phyloP scores from a whole-genome alignment of 2,329 filamentous ascomycete genomes.

The Hypoxylon sp. region DNA sequence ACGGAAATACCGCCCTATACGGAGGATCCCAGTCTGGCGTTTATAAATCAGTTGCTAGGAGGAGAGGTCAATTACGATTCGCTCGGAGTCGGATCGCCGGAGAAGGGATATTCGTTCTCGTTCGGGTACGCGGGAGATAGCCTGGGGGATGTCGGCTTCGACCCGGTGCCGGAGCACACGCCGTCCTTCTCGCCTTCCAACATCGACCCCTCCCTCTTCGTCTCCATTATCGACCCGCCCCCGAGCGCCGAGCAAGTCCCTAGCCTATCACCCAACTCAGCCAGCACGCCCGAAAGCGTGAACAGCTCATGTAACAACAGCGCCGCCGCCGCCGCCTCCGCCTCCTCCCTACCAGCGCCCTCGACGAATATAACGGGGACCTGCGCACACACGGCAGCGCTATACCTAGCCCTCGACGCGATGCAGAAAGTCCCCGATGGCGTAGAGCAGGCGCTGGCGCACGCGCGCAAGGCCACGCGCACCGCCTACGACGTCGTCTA shows the following conservation, averaged over 20 bases:
- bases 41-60: constrained; percentile 49
- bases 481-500: constrained; percentile 67
- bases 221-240: constrained; percentile 30
- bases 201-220: constrained; percentile 53
- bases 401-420: constrained; percentile 67
- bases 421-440: constrained; percentile 64
- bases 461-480: constrained; percentile 64
- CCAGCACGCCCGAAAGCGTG: constrained; percentile 48
- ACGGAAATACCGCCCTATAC: constrained; percentile 49
- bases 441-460: constrained; percentile 63
- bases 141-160: constrained; percentile 51
- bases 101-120: constrained; percentile 36
- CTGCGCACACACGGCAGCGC: constrained; percentile 65
- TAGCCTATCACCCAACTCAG: constrained; percentile 47
- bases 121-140: constrained; percentile 46
- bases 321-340: not conserved
- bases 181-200: constrained; percentile 45
- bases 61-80: constrained; percentile 38
- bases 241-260: constrained; percentile 46
- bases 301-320: constrained; percentile 13
- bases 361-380: constrained; percentile 4
- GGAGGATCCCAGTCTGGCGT: constrained; percentile 50
- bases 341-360: not conserved
- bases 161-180: constrained; percentile 39
- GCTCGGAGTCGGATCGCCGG: constrained; percentile 5